Percentiles rank a stretch among this genome's conserved stretches.
Evolutionary conservation across 2,329 filamentous ascomycete genomes (phyloP).

Genomic region (Calonectria pauciramosa): DNA sequence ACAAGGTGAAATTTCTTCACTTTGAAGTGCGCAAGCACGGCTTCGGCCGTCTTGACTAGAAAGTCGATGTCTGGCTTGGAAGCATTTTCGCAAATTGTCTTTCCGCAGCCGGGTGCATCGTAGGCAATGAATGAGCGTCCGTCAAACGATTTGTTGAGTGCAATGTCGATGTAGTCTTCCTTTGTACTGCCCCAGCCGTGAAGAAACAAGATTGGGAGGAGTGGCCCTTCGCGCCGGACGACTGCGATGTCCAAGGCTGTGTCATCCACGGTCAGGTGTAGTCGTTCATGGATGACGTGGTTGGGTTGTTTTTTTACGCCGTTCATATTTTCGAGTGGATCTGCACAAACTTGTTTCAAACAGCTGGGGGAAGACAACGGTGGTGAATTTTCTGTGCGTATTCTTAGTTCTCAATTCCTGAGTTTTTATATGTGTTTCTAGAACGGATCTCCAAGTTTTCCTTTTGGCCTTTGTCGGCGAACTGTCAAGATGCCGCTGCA

Average conservation of each 20-base stretch:
- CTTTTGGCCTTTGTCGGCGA: background rate
- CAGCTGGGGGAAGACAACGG: background rate
- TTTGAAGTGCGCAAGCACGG: constrained; percentile 29
- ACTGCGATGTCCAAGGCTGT: background rate
- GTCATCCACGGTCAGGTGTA: background rate
- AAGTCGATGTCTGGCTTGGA: constrained; percentile 35
- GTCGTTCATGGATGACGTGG: background rate
- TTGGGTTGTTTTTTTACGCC: background rate
- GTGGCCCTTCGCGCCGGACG: background rate
- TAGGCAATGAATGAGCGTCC: constrained; percentile 38
- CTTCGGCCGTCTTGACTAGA: constrained; percentile 33
- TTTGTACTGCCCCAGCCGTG: constrained; percentile 46
- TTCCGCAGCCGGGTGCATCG: constrained; percentile 43
- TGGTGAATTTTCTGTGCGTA: no score
- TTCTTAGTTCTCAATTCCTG: no score
- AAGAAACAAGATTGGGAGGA: constrained; percentile 38
- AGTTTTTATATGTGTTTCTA: background rate
- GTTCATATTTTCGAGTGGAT: background rate
- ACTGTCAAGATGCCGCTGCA: background rate
- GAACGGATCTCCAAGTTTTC: background rate
- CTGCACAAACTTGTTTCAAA: background rate
- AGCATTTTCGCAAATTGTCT: constrained; percentile 31
- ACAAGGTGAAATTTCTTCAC: constrained; percentile 40
- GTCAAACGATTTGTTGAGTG: constrained; percentile 30
- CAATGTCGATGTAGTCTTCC: constrained; percentile 44